Evolutionary conservation across 202 grass and related monocot species (phyloP), one percentile per base, ranked within the genome.

Genomic region (Setaria italica): DNA sequence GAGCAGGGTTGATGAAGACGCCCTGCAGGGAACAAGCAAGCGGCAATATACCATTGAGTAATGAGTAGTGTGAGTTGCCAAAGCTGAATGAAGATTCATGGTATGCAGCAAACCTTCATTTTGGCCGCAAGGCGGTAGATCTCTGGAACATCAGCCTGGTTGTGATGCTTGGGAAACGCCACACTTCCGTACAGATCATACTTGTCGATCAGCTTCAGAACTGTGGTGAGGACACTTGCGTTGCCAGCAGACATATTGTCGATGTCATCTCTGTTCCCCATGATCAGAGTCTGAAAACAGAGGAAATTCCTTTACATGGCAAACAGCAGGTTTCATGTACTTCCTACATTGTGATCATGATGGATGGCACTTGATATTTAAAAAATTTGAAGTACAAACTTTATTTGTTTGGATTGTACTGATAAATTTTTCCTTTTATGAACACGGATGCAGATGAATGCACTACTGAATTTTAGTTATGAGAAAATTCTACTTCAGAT

Each of bases 1-100:
- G 93, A 92, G 96, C 96, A 78, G 96, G 93, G 85, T 99, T 99
- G 70, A 99, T 99, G 82, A 99, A 99, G 68, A 99, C 96, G 65
- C 96, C 96, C 96, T 96, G 82, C 48, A 86, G 37, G 13, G 14
- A 32, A 33, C 68, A 75, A 9, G 5, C 9, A 46, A 48, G 46
- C 33, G 65, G 51, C 50, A 16, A 58, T 62, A 63, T 48, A 48
- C 43, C 14, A 0, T 21, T 77, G 19, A 76, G 89, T 2, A 29
- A 1, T 46, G 39, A 41, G 39, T 41, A 41, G 11, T 39, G 47
- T 70, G 46, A 70, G 76, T 77, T 57, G 11, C 5, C 50, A 64
- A 64, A 87, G 32, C 11, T 66, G 71, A 77, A 66, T 81, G 3
- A 57, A 29, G 4, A 13, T 11, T 68, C 37, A 54, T 76, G 76